These are phyloP conservation scores for Aspergillus costaricaensis DNA, from an alignment of 2,329 filamentous ascomycete species.

Conservation along the genomic window DNA sequence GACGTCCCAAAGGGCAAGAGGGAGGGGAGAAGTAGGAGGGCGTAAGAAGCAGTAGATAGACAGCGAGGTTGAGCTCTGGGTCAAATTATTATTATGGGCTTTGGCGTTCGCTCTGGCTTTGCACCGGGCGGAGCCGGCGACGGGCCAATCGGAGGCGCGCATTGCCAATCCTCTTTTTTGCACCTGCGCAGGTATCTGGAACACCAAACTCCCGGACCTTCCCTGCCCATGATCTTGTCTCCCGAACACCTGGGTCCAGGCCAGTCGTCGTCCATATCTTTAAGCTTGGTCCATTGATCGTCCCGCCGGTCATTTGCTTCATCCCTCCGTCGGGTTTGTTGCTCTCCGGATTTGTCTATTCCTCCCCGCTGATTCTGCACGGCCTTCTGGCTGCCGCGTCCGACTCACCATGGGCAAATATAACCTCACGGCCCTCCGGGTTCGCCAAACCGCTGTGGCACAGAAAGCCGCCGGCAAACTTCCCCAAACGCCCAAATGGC, in stretches of 20 bases:
- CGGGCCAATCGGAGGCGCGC: constrained; percentile 40
- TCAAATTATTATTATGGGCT: constrained; percentile 20
- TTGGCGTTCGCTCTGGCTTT: constrained; percentile 14
- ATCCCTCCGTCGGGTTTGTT: neutral
- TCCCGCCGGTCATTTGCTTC: neutral
- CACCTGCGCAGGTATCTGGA: constrained; percentile 13
- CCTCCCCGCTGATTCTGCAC: constrained; percentile 3
- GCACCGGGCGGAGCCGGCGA: constrained; percentile 33
- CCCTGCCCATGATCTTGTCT: no score
- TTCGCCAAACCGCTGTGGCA: constrained; percentile 45
- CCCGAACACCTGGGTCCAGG: no score
- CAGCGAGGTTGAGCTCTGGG: constrained; percentile 13
- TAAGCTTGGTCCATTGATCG: neutral
- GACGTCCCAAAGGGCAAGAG: constrained; percentile 3
- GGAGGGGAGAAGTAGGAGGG: neutral
- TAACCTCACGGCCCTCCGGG: constrained; percentile 50
- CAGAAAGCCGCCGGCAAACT: constrained; percentile 41
- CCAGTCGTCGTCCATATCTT: no score
- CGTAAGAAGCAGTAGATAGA: neutral
- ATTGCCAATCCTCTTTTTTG: constrained; percentile 42
- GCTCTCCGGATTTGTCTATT: neutral
- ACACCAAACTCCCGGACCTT: no score
- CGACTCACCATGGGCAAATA: constrained; percentile 46
- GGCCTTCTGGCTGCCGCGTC: constrained; percentile 4
- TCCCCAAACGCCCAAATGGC: constrained; percentile 53